Percentiles rank a stretch among this genome's conserved stretches.
phyloP scores from a whole-genome alignment of 306 rosid genomes.

The Canavalia gladiata region DNA sequence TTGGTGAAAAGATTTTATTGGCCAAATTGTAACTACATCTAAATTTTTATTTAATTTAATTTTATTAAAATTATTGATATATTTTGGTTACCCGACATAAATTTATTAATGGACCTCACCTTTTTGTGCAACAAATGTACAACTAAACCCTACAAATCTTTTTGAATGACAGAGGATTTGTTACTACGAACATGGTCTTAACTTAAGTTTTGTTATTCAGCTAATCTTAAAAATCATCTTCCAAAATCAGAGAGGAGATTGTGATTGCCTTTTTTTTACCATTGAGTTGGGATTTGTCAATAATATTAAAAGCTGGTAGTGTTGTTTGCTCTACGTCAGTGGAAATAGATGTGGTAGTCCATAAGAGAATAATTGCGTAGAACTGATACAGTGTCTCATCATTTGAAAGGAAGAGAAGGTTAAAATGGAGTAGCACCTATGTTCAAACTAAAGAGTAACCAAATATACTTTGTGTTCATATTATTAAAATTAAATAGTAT shows the following conservation, averaged over 20 bases:
- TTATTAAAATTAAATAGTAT: too few species aligned
- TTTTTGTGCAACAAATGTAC: background rate
- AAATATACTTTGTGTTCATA: too few species aligned
- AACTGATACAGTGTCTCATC: background rate
- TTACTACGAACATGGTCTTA: constrained; percentile 27
- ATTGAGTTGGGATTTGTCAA: constrained; percentile 7
- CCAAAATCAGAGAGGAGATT: background rate
- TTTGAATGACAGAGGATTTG: constrained; percentile 44
- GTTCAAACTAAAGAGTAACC: background rate
- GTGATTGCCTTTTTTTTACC: background rate
- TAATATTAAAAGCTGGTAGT: background rate
- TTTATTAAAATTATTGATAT: constrained; percentile 11
- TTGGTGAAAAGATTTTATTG: background rate
- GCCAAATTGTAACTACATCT: background rate
- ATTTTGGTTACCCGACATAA: constrained; percentile 23
- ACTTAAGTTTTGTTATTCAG: background rate
- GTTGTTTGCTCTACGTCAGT: background rate
- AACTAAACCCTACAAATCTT: constrained; percentile 46
- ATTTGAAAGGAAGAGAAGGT: background rate
- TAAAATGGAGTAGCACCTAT: constrained; percentile 23
- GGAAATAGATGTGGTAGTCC: background rate
- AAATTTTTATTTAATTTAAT: background rate
- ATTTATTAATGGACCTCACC: constrained; percentile 27
- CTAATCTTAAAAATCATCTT: constrained; percentile 12
- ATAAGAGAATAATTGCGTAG: background rate